Percentiles rank a stretch among this genome's conserved stretches.
These are phyloP conservation scores for Trypanosoma avium DNA, from an alignment of 208 protist species.

Conservation along the genomic window DNA sequence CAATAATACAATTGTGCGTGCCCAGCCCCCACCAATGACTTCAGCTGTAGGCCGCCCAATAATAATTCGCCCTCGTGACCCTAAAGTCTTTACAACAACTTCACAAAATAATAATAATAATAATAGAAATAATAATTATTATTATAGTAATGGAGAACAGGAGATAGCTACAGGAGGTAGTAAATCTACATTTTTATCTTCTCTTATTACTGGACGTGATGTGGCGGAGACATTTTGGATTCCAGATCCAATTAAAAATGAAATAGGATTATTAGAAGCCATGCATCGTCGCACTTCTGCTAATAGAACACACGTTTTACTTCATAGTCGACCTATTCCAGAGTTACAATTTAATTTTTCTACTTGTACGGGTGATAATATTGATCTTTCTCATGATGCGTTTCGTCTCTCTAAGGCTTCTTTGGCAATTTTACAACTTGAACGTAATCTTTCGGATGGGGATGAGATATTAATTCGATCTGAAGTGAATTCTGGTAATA, in stretches of 20 bases:
- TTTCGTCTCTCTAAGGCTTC: slow-evolving; percentile 80
- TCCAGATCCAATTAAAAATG: slow-evolving; percentile 48
- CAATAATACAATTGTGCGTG: slow-evolving; percentile 31
- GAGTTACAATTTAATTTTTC: slow-evolving; percentile 83
- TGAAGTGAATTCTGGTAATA: background rate
- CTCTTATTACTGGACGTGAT: slow-evolving; percentile 30
- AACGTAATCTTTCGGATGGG: slow-evolving; percentile 43
- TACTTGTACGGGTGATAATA: slow-evolving; percentile 66
- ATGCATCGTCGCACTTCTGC: slow-evolving; percentile 49
- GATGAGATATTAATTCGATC: slow-evolving; percentile 18
- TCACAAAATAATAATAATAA: slow-evolving; percentile 3
- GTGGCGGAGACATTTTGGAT: slow-evolving; percentile 68
- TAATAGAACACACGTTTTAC: slow-evolving; percentile 56
- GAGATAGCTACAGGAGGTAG: background rate
- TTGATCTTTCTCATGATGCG: slow-evolving; percentile 73
- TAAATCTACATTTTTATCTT: slow-evolving; percentile 21
- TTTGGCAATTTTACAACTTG: slow-evolving; percentile 72
- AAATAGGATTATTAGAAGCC: slow-evolving; percentile 68
- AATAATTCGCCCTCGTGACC: slow-evolving; percentile 51
- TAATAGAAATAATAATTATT: background rate
- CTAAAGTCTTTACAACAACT: slow-evolving; percentile 26
- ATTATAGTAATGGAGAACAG: background rate
- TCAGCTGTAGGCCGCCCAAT: slow-evolving; percentile 63
- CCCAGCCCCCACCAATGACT: slow-evolving; percentile 25
- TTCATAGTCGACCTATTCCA: slow-evolving; percentile 63